These are phyloP conservation scores for Barbarea vulgaris DNA, from an alignment of 345 rosid species.

Conservation along the genomic window DNA sequence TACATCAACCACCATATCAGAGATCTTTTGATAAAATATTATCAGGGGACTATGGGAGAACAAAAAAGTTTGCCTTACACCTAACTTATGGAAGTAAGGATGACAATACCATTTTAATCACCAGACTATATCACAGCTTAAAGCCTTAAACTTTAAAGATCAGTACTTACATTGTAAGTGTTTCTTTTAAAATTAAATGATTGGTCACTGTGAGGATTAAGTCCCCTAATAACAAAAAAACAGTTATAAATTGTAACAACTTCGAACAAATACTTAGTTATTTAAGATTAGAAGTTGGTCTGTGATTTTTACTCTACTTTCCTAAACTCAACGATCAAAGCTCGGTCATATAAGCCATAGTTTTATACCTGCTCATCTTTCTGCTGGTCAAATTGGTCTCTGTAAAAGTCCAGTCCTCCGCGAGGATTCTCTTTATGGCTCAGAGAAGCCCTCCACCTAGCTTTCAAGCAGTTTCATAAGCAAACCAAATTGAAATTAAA, in stretches of 20 bases:
- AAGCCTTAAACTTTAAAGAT: conserved; percentile 1
- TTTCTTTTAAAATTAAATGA: neutral
- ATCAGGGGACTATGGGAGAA: neutral
- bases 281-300: neutral
- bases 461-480: conserved; percentile 37
- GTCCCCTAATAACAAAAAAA: neutral
- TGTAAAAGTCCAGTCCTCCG: conserved; percentile 46
- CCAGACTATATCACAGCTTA: conserved; percentile 4
- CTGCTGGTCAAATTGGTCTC: conserved; percentile 50
- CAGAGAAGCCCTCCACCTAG: conserved; percentile 50
- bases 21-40: neutral
- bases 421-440: conserved; percentile 50
- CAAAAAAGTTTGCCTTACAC: neutral
- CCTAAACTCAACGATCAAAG: conserved; percentile 5
- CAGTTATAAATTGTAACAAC: neutral
- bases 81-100: neutral
- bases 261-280: neutral
- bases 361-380: conserved; percentile 44
- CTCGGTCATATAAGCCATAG: neutral
- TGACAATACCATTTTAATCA: neutral
- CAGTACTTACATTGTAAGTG: neutral
- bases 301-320: neutral
- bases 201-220: neutral
- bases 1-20: neutral
- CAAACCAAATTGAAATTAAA: conserved; percentile 17